Evolutionary conservation across 371 early-diverging fungal genomes (phyloP).

Genomic region (Dichotomocladium elegans): DNA sequence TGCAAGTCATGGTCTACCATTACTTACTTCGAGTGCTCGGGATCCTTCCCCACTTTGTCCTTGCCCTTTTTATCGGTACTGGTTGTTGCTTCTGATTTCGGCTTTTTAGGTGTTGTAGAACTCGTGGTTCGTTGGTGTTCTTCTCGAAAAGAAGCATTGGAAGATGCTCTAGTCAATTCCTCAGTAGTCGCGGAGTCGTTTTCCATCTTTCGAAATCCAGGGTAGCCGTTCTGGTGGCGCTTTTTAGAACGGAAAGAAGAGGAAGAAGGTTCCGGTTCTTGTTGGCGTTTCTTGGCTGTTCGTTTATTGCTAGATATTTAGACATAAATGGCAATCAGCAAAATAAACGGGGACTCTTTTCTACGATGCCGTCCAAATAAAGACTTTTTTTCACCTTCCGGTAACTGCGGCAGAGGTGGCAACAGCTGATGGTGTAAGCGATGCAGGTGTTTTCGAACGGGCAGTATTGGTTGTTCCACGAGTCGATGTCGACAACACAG

Average conservation of each 20-base stretch:
- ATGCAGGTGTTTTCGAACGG: background rate
- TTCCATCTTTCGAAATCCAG: background rate
- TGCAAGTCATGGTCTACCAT: too few species aligned
- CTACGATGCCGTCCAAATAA: too few species aligned
- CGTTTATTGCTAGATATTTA: background rate
- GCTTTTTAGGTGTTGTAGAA: background rate
- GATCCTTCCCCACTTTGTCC: too few species aligned
- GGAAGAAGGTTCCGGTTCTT: slow-evolving; percentile 3
- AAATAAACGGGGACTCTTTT: too few species aligned
- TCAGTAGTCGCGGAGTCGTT: slow-evolving; percentile 1
- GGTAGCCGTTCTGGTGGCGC: too few species aligned
- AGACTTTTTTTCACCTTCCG: background rate
- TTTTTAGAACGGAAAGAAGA: background rate
- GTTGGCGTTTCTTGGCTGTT: slow-evolving; percentile 3
- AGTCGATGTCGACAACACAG: background rate
- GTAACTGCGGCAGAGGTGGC: too few species aligned
- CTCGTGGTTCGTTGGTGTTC: background rate
- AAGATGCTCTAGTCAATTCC: background rate
- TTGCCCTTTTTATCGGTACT: slow-evolving; percentile 9
- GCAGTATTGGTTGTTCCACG: background rate
- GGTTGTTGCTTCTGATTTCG: background rate
- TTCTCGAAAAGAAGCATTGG: background rate
- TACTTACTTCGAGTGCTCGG: too few species aligned
- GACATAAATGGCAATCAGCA: slow-evolving; percentile 5
- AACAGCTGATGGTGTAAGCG: too few species aligned